A percentile compares a stretch with the other conserved stretches of the same genome.
Conservation (phyloP, 257 asterid genomes). For the Mentha longifolia region DNA sequence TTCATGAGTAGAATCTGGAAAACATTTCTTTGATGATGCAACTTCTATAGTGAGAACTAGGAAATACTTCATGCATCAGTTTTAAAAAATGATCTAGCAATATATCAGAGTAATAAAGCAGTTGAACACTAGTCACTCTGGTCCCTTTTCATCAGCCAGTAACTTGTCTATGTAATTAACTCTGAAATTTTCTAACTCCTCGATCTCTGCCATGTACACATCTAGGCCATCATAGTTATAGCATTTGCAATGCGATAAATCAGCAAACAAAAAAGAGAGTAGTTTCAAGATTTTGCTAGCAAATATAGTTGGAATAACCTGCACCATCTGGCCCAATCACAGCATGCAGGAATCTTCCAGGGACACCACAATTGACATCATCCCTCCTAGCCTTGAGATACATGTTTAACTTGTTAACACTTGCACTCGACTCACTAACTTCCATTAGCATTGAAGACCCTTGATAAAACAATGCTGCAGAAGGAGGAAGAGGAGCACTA, state of each 20-base stretch:
- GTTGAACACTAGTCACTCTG: too few relatives aligned
- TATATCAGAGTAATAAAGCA: neutral
- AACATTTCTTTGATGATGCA: neutral
- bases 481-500: constrained; percentile 66
- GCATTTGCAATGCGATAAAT: neutral
- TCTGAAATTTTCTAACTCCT: neutral
- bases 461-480: constrained; percentile 71
- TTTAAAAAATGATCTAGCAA: neutral
- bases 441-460: constrained; percentile 62
- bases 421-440: constrained; percentile 56
- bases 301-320: constrained; percentile 49
- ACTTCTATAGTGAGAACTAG: neutral
- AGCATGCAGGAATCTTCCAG: constrained; percentile 79
- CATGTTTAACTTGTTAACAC: constrained; percentile 60
- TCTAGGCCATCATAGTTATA: neutral
- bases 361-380: constrained; percentile 69
- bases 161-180: neutral
- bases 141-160: neutral
- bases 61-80: neutral
- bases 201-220: constrained; percentile 14
- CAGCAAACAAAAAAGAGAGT: neutral
- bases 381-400: constrained; percentile 63
- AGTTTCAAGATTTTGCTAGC: neutral
- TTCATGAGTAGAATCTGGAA: neutral
- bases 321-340: constrained; percentile 65